Base-by-base conservation (phyloP, 257 asterid species). In the Linaria vulgaris region DNA sequence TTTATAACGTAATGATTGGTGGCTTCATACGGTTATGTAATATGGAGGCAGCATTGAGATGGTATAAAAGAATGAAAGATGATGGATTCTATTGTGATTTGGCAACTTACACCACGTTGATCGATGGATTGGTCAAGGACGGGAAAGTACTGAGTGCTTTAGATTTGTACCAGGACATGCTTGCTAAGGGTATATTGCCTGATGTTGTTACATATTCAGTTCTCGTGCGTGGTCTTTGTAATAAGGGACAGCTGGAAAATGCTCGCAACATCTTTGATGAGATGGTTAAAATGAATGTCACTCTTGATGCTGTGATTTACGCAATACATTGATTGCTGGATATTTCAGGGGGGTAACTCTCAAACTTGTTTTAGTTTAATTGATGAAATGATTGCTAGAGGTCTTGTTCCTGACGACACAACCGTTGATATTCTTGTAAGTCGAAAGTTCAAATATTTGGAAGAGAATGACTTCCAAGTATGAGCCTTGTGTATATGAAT, bases 301-400 rank as follows among this genome's bases (percentile, higher is more conserved):
- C 78, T 56, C 95, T 94, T 43, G 84, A 79, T 73, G 77, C 66
- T 39, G 82, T 85, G 41, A 79, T 91, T 59, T 85, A 85, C 72
- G n/a, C n/a, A 80, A 76, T 70, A 69, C 88, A 6, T 56, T 88
- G 50, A 85, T 84, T 65, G 80, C 84, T 27, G 89, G 88, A 56
- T 81, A 81, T 56, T 91, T 88, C 74, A 85, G 69, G 78, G 86
- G 78, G 91, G 94, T 59, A 79, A 85, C 76, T 66, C 88, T 76
- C 79, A 68, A 66, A 94, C 85, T 78, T 95, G 96, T 45, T 85
- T 81, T 85, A 79, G 82, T 76, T 69, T 83, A 81, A 94, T 86
- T 45, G 88, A 88, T 52, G 94, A 91, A 76, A 91, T 88, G 96
- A 85, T 86, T 55, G 88, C n/a, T n/a, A n/a, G n/a, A n/a, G n/a